Conservation (phyloP, 2,329 filamentous ascomycete species). For the Neofusicoccum ribis region DNA sequence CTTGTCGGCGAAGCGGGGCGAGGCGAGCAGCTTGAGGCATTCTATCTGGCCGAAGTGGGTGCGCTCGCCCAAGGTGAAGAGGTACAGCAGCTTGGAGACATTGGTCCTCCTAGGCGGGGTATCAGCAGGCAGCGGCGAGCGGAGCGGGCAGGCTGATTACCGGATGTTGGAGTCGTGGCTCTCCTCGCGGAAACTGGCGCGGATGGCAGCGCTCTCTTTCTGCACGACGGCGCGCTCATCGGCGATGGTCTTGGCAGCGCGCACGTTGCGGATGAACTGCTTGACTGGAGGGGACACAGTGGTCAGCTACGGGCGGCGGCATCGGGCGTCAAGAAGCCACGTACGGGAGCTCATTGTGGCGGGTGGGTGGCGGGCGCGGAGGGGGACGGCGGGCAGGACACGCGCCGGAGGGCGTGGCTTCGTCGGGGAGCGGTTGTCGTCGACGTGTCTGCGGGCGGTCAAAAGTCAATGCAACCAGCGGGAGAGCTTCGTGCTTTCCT, state of each 20-base stretch:
- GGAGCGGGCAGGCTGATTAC: conserved; percentile 52
- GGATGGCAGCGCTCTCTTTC: conserved; percentile 96
- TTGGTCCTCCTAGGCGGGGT: conserved; percentile 77
- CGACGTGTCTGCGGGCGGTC: conserved; percentile 5
- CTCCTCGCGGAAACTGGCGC: conserved; percentile 96
- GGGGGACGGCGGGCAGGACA: background rate
- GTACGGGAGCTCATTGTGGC: conserved; percentile 58
- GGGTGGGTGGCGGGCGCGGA: conserved; percentile 46
- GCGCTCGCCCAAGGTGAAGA: conserved; percentile 94
- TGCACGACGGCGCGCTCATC: conserved; percentile 98
- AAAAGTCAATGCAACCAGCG: conserved; percentile 4
- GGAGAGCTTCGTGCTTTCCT: background rate
- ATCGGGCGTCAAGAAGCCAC: conserved; percentile 34
- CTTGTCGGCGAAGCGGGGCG: conserved; percentile 96
- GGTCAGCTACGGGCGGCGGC: conserved; percentile 24
- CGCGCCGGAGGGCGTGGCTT: conserved; percentile 8
- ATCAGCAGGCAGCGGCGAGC: conserved; percentile 21
- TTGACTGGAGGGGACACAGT: conserved; percentile 66
- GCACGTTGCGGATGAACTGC: conserved; percentile 99
- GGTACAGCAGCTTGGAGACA: conserved; percentile 95
- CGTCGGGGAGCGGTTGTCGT: background rate
- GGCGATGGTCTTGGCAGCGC: conserved; percentile 97
- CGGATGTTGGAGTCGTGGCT: conserved; percentile 87
- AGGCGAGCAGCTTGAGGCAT: conserved; percentile 95
- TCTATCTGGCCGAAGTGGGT: conserved; percentile 99